Base-by-base conservation (phyloP, 768 basidiomycete species). In the Hygrophorus russula region DNA sequence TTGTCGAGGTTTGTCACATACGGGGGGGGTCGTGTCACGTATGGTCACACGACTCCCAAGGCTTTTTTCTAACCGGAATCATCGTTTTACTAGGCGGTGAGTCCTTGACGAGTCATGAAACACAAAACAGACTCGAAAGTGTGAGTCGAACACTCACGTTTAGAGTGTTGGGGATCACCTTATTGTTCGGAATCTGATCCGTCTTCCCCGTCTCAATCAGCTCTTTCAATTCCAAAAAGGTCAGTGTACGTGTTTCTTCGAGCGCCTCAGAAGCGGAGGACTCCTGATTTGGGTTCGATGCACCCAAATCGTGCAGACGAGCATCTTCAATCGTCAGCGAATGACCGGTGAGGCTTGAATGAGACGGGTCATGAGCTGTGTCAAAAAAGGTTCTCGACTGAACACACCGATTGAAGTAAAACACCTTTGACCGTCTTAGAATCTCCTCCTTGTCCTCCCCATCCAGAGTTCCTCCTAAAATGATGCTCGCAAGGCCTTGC, bases 131-230 rank as follows among this genome's bases (percentile, higher is more conserved):
- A n/a, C n/a, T n/a, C n/a, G n/a, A n/a, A n/a, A n/a, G n/a, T n/a
- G n/a, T n/a, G n/a, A n/a, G n/a, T n/a, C n/a, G n/a, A n/a, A n/a
- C n/a, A 56, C 74, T 49, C 53, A 84, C 86, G 61, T 80, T 83
- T 29, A 88, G 51, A 2, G 56, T 62, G n/a, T 80, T 67, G 0
- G 80, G 77, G 36, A 89, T 84, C 42, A 69, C 47, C 50, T 78
- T 83, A 56, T 87, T 89, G 53, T 88, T 82, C 1, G 86, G 86
- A 30, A 89, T 85, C 55, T 78, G 62, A 49, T 84, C 81, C 3
- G 75, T 72, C 49, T 70, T 75, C 13, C 84, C 85, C 14, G 80
- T 66, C 51, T 83, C 75, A 46, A 89, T 82, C 46, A 89, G 64
- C 29, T 68, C 67, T 52, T 83, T 75, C 42, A 89, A 61, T 57